These are phyloP conservation scores for Geranium incanum DNA, from an alignment of 441 rosid genomes.

Conservation along the genomic window DNA sequence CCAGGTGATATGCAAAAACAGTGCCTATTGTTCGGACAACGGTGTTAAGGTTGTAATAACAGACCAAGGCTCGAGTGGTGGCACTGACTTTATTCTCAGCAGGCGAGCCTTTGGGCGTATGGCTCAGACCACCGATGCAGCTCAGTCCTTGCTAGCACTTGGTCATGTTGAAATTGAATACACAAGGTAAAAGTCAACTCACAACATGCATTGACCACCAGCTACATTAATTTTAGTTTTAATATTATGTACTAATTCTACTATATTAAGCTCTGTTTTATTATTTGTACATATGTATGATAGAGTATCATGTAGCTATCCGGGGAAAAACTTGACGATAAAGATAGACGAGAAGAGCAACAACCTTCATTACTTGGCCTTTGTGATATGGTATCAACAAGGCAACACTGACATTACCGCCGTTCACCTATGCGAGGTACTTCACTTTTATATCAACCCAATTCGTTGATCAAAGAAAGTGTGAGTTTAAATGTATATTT, in stretches of 20 bases:
- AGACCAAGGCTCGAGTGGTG: slow-evolving; percentile 44
- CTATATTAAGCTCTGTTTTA: slow-evolving; percentile 5
- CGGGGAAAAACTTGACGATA: slow-evolving; percentile 44
- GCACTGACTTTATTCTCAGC: slow-evolving; percentile 55
- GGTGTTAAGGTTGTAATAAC: slow-evolving; percentile 52
- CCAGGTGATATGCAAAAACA: slow-evolving; percentile 53
- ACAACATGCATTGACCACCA: too few species aligned
- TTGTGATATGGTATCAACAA: slow-evolving; percentile 58
- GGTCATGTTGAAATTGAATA: slow-evolving; percentile 53
- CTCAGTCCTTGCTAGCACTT: slow-evolving; percentile 33
- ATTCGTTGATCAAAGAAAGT: too few species aligned
- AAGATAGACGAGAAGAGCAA: slow-evolving; percentile 57
- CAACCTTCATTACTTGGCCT: slow-evolving; percentile 53
- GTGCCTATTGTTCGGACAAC: slow-evolving; percentile 40
- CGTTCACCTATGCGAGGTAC: slow-evolving; percentile 66
- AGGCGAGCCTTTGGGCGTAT: slow-evolving; percentile 40
- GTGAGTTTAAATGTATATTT: too few species aligned
- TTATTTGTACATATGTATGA: neutral
- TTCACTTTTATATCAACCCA: neutral
- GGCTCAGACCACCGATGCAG: slow-evolving; percentile 51
- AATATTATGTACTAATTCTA: too few species aligned
- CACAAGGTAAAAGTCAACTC: slow-evolving; percentile 32
- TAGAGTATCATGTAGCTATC: slow-evolving; percentile 65
- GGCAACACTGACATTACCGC: slow-evolving; percentile 59
- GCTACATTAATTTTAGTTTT: too few species aligned